A percentile compares a stretch with the other conserved stretches of the same genome.
Evolutionary conservation across 768 basidiomycete species (phyloP).

Genomic region (Hortiboletus campestris): DNA sequence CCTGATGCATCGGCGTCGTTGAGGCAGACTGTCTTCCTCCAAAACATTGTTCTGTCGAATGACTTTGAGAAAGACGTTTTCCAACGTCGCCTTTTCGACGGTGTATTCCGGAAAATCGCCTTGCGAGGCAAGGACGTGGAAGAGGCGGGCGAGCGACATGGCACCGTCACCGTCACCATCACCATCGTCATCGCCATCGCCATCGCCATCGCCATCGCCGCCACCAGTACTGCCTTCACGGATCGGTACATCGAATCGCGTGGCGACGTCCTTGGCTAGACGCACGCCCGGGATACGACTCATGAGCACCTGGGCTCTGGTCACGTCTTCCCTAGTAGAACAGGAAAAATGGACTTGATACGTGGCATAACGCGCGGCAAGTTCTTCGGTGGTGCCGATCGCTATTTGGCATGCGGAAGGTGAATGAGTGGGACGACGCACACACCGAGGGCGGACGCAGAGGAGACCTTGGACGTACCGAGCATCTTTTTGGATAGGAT

Average conservation of each 20-base stretch:
- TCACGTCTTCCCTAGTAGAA: constrained; percentile 58
- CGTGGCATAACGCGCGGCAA: constrained; percentile 64
- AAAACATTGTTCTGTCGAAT: constrained; percentile 58
- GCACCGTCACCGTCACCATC: not conserved
- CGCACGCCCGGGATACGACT: constrained; percentile 57
- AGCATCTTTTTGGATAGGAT: constrained; percentile 72
- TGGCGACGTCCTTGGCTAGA: constrained; percentile 71
- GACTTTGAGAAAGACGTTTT: constrained; percentile 72
- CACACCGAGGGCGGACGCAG: not conserved
- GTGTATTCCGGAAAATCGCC: constrained; percentile 64
- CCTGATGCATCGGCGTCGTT: constrained; percentile 7
- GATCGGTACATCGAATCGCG: constrained; percentile 72
- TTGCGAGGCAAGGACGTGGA: constrained; percentile 50
- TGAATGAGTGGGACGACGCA: not conserved
- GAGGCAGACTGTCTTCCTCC: constrained; percentile 40
- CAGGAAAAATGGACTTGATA: constrained; percentile 79
- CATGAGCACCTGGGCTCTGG: constrained; percentile 60
- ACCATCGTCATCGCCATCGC: not conserved
- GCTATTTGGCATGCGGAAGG: constrained; percentile 36
- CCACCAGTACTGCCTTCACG: not conserved
- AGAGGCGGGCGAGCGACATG: constrained; percentile 57
- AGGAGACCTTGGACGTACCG: constrained; percentile 39
- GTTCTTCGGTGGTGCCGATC: constrained; percentile 60
- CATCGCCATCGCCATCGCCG: not conserved
- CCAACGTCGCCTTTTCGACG: constrained; percentile 66